Evolutionary conservation across 306 rosid species (phyloP), one percentile per base, ranked within the genome.

Genomic region (Alnus glutinosa): DNA sequence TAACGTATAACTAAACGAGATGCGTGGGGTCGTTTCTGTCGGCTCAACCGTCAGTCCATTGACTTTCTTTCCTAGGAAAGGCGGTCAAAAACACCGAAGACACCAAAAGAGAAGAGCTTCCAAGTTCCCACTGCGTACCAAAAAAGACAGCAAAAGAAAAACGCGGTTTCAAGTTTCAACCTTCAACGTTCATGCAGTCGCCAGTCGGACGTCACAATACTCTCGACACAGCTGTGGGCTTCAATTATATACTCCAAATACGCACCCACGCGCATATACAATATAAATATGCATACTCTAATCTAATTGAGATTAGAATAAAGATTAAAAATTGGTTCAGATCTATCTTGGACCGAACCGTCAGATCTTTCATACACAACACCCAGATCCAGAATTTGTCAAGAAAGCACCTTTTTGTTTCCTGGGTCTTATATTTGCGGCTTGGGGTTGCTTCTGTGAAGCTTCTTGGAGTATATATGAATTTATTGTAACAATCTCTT

Each of bases 141-240:
- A 72, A 70, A 71, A 88, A 74, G 84, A 76, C 81, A 79, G 71
- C 86, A 52, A 70, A 30, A 78, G 6, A 42, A 42, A 0, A 83
- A 92, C 95, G 92, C 93, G 93, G 84, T 88, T 89, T 39, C 28
- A 23, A 23, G 84, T 88, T 89, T 87, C 88, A 76, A 49, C 78
- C 82, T 84, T 81, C 82, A 78, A 83, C 57, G 81, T 89, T 83
- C 89, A 86, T 87, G 93, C 86, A 83, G n/a, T 81, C 76, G 49
- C 78, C 86, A 83, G 10, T 81, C 76, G 49, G 76, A 15, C 57
- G 77, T 39, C 67, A 36, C 74, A 32, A 51, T 89, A 70, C 81
- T 81, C 71, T 78, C 79, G 76, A 69, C 48, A 88, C 92, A 92
- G 92, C 92, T 90, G 92, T 86, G 87, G 85, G 5, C 81, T 78